phyloP scores from a whole-genome alignment of 495 filamentous ascomycete species.

The Penicillium ucsense region DNA sequence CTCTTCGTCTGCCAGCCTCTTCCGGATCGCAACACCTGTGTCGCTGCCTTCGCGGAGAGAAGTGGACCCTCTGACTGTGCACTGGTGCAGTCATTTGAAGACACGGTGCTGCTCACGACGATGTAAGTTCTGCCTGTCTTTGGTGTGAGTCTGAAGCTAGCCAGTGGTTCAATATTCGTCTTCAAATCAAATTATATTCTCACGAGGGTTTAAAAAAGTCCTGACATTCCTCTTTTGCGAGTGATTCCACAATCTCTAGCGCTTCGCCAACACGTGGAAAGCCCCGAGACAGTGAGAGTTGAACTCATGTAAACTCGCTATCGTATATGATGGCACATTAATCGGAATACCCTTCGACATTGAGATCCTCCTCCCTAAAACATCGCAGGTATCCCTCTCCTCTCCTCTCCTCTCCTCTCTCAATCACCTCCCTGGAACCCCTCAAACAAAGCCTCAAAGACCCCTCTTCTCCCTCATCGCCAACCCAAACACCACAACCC shows the following conservation, averaged over 20 bases:
- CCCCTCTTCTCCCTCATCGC: conserved; percentile 24
- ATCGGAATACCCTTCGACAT: background rate
- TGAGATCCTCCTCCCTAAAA: background rate
- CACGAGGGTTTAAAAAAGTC: no score
- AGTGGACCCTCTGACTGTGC: no score
- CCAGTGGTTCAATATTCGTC: background rate
- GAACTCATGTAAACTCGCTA: no score
- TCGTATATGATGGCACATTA: background rate
- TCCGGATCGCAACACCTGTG: no score
- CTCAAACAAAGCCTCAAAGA: conserved; percentile 3
- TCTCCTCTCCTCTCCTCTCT: no score
- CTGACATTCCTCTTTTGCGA: no score
- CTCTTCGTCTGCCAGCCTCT: no score
- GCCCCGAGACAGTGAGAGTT: no score
- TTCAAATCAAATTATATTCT: no score
- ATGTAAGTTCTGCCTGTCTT: conserved; percentile 15
- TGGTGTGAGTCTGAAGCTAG: conserved; percentile 10
- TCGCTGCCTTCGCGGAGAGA: no score
- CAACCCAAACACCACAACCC: conserved; percentile 58
- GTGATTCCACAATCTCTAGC: no score
- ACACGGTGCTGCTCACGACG: conserved; percentile 4
- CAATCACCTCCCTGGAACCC: background rate
- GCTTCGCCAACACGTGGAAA: no score
- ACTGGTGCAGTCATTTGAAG: background rate
- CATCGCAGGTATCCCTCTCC: background rate